Conservation (phyloP, 2,329 filamentous ascomycete species). For the Fusarium longipes region DNA sequence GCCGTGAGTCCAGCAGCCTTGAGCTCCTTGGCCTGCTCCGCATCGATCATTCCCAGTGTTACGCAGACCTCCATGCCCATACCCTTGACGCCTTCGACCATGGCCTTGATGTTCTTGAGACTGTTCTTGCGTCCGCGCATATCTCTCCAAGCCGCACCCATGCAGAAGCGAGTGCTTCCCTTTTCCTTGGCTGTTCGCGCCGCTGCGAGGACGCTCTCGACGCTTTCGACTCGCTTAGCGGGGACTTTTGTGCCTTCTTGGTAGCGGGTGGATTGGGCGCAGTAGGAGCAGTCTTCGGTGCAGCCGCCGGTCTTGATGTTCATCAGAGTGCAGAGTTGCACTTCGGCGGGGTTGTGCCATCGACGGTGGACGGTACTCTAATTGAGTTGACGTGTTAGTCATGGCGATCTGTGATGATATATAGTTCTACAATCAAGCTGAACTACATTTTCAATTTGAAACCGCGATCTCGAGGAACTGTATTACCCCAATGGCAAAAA, state of each 20-base stretch:
- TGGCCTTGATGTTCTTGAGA: conserved; percentile 84
- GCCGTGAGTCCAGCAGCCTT: conserved; percentile 87
- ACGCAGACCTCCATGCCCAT: conserved; percentile 93
- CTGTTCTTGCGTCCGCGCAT: conserved; percentile 91
- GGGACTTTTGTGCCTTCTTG: conserved; percentile 79
- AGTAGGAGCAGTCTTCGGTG: conserved; percentile 93
- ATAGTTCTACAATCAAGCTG: conserved; percentile 1
- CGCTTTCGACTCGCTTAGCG: conserved; percentile 81
- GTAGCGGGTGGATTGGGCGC: conserved; percentile 87
- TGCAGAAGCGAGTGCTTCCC: conserved; percentile 91
- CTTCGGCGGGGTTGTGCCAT: conserved; percentile 84
- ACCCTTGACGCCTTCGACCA: conserved; percentile 82
- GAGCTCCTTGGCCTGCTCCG: conserved; percentile 81
- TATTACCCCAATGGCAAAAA: background rate
- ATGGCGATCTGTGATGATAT: conserved; percentile 18
- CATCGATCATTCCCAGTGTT: conserved; percentile 93
- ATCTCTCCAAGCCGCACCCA: conserved; percentile 94
- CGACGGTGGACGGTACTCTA: conserved; percentile 82
- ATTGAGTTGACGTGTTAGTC: conserved; percentile 34
- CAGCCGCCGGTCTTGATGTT: conserved; percentile 97
- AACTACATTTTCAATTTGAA: background rate
- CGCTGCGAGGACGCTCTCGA: conserved; percentile 83
- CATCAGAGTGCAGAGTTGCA: conserved; percentile 95
- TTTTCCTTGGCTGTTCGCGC: conserved; percentile 83
- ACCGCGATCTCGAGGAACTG: background rate